These are phyloP conservation scores for Platismatia glauca DNA, from an alignment of 495 filamentous ascomycete genomes.

Conservation along the genomic window DNA sequence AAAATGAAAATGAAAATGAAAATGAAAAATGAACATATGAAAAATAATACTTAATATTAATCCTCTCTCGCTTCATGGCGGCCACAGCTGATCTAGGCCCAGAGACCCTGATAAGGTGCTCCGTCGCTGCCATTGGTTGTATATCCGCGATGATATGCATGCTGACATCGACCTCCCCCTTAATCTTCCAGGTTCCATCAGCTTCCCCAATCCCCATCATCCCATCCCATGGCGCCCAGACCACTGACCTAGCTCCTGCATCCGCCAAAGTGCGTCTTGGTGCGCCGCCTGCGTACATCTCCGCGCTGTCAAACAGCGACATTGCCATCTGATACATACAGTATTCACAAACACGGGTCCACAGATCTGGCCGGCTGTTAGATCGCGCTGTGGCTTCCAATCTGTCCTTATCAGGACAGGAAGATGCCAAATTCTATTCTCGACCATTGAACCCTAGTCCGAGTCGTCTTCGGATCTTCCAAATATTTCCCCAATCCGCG, in stretches of 20 bases:
- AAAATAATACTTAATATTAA: too few species aligned
- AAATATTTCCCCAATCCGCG: slow-evolving; percentile 19
- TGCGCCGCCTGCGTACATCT: not conserved
- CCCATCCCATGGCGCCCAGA: not conserved
- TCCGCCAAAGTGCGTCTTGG: not conserved
- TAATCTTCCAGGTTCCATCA: too few species aligned
- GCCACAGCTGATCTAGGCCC: slow-evolving; percentile 1
- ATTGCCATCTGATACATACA: not conserved
- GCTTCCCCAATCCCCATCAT: too few species aligned
- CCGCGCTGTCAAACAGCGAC: slow-evolving; percentile 4
- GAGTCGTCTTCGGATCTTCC: slow-evolving; percentile 1
- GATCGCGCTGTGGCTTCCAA: not conserved
- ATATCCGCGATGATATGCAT: slow-evolving; percentile 15
- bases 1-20: too few species aligned
- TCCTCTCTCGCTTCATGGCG: not conserved
- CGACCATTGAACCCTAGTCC: not conserved
- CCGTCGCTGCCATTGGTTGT: slow-evolving; percentile 1
- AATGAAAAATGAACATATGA: too few species aligned
- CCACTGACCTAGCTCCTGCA: not conserved
- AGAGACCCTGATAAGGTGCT: slow-evolving; percentile 14
- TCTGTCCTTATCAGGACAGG: slow-evolving; percentile 9
- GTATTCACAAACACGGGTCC: not conserved
- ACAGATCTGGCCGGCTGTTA: slow-evolving; percentile 3
- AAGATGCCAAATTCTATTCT: not conserved
- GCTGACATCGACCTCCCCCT: not conserved